These are phyloP conservation scores for Colletotrichum endophyticum DNA, from an alignment of 2,329 filamentous ascomycete species.

Conservation along the genomic window DNA sequence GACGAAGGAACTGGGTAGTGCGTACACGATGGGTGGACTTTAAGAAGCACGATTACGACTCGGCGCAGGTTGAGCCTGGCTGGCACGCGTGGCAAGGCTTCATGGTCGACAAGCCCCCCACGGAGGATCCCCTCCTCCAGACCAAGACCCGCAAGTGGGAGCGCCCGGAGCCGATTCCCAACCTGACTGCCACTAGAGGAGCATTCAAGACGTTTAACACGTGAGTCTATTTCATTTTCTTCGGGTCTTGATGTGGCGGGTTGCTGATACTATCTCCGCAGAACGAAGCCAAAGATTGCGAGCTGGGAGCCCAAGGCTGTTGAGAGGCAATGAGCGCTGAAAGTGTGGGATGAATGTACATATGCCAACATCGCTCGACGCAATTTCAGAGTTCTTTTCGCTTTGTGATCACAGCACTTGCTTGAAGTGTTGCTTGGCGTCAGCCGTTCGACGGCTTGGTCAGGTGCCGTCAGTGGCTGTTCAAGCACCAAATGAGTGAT, in stretches of 20 bases:
- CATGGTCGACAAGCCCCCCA: constrained; percentile 84
- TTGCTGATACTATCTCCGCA: constrained; percentile 27
- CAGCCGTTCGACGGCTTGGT: background rate
- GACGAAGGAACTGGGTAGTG: constrained; percentile 56
- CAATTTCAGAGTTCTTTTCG: constrained; percentile 1
- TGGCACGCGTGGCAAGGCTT: constrained; percentile 99
- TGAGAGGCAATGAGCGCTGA: constrained; percentile 24
- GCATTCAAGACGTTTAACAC: constrained; percentile 96
- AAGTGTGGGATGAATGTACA: constrained; percentile 8
- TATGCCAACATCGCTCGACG: constrained; percentile 12
- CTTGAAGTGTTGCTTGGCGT: background rate
- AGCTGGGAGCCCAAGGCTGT: constrained; percentile 52
- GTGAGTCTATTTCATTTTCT: constrained; percentile 60
- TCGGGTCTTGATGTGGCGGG: background rate
- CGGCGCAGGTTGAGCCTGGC: constrained; percentile 88
- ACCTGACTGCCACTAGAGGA: constrained; percentile 75
- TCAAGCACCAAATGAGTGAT: background rate
- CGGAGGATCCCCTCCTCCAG: constrained; percentile 74
- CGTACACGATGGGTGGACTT: constrained; percentile 98
- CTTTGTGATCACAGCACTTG: background rate
- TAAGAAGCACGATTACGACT: constrained; percentile 83
- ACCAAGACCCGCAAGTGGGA: constrained; percentile 77
- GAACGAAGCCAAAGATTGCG: constrained; percentile 58
- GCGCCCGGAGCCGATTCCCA: constrained; percentile 71
- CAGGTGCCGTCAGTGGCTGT: background rate